Evolutionary conservation across 352 stramenopile genomes (phyloP), one percentile per base, ranked within the genome.

Genomic region (Pythium aquatile): DNA sequence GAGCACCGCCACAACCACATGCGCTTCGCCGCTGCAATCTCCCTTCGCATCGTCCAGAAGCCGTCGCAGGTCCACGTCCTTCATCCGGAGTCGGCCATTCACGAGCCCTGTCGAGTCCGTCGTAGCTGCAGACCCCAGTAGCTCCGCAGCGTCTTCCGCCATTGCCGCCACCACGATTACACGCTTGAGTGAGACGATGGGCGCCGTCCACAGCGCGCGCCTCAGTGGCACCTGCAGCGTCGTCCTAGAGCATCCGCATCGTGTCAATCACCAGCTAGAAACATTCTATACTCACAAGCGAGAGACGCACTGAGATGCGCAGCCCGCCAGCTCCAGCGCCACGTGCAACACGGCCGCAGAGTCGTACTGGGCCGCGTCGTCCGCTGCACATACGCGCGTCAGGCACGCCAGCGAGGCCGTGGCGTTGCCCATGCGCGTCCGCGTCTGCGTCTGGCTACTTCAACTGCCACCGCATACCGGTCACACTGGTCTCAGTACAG

Each of bases 141-240:
- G 35, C 20, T 49, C 53, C n/a, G 5, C 2, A 3, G 33, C 53
- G 9, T 49, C 35, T 20, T 29, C 53, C 53, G 2, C n/a, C 13
- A 16, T 32, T n/a, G 26, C 46, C 46, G 46, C 47, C 14, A 17
- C 26, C 10, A 37, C 13, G 13, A 82, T 20, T 14, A 74, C 47
- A 3, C 54, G 66, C 49, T 85, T 86, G 24, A 86, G 40, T 16
- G 63, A 28, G 13, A 42, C 14, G 1, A 88, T 29, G 1, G 77
- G 72, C n/a, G 48, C 39, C 29, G 55, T 63, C 63, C 63, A 69
- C 17, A 69, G 63, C 39, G 49, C 55, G 29, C 55, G 56, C 3
- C 16, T 28, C 5, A 55, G 48, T 28, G 63, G 54, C 24, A 66
- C 42, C 5, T 60, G 26, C 7, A 66, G 57, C n/a, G 44, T n/a